Evolutionary conservation across 23 red algal species (phyloP).

Genomic region (Chondrus crispus): DNA sequence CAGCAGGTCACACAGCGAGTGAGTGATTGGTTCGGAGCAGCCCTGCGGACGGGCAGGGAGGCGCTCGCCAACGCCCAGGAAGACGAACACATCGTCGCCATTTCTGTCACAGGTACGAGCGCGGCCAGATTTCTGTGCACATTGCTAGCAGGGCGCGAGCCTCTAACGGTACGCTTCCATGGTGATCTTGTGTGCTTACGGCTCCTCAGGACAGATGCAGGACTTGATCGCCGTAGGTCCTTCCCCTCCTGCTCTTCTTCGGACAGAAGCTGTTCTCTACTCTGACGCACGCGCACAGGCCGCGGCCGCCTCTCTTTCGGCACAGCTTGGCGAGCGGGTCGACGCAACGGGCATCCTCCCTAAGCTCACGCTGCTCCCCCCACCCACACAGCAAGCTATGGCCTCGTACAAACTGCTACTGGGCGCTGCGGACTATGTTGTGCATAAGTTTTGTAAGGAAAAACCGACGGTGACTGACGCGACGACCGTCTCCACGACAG

Average conservation of each 20-base stretch:
- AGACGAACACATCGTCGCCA: background rate
- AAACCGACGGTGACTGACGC: constrained; percentile 38
- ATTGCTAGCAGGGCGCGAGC: background rate
- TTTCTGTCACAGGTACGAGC: constrained; percentile 27
- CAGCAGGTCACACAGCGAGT: constrained; percentile 7
- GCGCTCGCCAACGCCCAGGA: background rate
- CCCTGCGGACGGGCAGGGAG: background rate
- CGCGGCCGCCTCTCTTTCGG: constrained; percentile 10
- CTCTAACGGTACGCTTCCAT: background rate
- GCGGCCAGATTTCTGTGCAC: background rate
- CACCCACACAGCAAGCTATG: background rate
- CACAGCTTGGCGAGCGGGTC: background rate
- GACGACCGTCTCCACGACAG: constrained; percentile 45
- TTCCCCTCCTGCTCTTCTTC: constrained; percentile 7
- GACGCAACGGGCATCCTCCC: constrained; percentile 24
- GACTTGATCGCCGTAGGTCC: constrained; percentile 34
- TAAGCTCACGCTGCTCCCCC: constrained; percentile 39
- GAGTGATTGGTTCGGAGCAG: constrained; percentile 22
- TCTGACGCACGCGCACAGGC: constrained; percentile 38
- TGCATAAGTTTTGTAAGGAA: constrained; percentile 5
- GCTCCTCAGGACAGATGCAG: constrained; percentile 46
- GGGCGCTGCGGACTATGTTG: constrained; percentile 40
- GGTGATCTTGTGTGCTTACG: background rate
- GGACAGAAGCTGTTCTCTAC: constrained; percentile 13
- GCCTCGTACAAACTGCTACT: constrained; percentile 22